Evolutionary conservation across 495 filamentous ascomycete genomes (phyloP).

Genomic region (Daldinia childiae): DNA sequence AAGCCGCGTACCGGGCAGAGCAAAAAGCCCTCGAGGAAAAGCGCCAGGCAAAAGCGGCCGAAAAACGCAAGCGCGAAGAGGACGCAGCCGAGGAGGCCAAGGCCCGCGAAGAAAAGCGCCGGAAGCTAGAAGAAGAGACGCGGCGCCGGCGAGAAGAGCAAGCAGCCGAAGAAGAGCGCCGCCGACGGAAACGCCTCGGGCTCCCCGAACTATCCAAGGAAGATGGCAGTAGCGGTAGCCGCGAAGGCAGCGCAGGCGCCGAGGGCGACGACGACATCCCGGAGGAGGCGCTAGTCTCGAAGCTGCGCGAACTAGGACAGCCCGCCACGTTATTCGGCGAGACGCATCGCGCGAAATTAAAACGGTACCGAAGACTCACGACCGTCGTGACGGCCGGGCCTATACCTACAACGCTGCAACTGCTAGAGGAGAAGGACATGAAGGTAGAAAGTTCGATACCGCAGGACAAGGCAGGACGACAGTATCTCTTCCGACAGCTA

Average conservation of each 20-base stretch:
- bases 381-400: conserved; percentile 61
- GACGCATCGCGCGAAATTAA: conserved; percentile 70
- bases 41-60: conserved; percentile 69
- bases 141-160: conserved; percentile 73
- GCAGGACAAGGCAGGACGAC: conserved; percentile 62
- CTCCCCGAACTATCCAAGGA: conserved; percentile 73
- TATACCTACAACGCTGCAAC: conserved; percentile 73
- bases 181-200: conserved; percentile 63
- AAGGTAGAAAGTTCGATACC: conserved; percentile 73
- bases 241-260: conserved; percentile 20
- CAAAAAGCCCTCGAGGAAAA: conserved; percentile 74
- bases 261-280: conserved; percentile 69
- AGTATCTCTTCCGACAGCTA: conserved; percentile 84
- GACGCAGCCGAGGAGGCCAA: conserved; percentile 75
- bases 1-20: conserved; percentile 81
- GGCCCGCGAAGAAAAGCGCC: conserved; percentile 80
- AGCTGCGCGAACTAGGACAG: conserved; percentile 75
- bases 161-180: conserved; percentile 66
- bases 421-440: conserved; percentile 87
- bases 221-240: conserved; percentile 14
- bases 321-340: conserved; percentile 86
- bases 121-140: conserved; percentile 81
- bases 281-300: conserved; percentile 72
- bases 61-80: conserved; percentile 92
- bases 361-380: conserved; percentile 71